phyloP scores from a whole-genome alignment of 495 filamentous ascomycete genomes.

The Trichoderma reesei region DNA sequence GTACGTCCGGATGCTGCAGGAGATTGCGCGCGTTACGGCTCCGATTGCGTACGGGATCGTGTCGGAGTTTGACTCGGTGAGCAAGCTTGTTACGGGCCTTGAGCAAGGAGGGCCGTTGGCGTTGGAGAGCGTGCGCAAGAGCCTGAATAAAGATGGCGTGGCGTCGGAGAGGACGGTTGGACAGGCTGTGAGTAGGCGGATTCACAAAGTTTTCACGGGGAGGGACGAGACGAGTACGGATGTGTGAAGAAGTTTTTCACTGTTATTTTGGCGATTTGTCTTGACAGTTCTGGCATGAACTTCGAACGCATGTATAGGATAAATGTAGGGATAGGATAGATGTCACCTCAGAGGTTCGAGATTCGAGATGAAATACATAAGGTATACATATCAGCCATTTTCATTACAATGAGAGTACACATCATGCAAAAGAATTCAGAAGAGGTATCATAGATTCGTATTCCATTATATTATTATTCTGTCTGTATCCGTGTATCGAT shows the following conservation, averaged over 20 bases:
- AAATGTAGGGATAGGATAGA: not conserved
- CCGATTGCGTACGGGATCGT: conserved; percentile 65
- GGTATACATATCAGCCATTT: not conserved
- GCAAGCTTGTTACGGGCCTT: conserved; percentile 48
- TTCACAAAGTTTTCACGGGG: conserved; percentile 67
- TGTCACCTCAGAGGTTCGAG: not conserved
- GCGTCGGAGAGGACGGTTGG: conserved; percentile 57
- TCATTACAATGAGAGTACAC: not conserved
- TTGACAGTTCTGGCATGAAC: not conserved
- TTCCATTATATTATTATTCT: not conserved
- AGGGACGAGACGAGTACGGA: conserved; percentile 57
- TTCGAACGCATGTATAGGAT: not conserved
- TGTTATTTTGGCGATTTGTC: not conserved
- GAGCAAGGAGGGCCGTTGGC: conserved; percentile 46
- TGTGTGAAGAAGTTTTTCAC: conserved; percentile 35
- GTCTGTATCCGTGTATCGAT: not conserved
- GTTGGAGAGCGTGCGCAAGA: conserved; percentile 56
- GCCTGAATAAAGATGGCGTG: conserved; percentile 57
- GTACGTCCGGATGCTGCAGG: conserved; percentile 69
- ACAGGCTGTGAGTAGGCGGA: conserved; percentile 56
- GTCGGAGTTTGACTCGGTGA: conserved; percentile 48
- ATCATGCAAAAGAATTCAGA: not conserved
- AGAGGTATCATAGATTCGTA: not conserved
- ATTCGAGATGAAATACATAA: not conserved
- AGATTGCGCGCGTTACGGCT: conserved; percentile 62